Conservation (phyloP, 2,329 filamentous ascomycete species). For the Pseudogymnoascus sp. region DNA sequence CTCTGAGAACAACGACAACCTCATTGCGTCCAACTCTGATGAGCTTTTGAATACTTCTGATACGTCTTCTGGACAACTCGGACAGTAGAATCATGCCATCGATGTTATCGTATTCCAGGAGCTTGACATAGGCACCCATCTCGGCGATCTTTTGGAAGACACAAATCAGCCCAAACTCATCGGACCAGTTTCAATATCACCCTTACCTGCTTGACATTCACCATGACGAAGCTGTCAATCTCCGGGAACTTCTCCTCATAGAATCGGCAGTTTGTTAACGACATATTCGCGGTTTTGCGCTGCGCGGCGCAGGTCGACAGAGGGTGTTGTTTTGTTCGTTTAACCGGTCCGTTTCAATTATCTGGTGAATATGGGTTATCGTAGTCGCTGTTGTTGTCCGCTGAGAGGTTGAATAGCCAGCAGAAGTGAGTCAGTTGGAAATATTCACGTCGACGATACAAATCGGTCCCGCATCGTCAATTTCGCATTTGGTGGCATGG, state of each 20-base stretch:
- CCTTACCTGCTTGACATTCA: conserved; percentile 93
- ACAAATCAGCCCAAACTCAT: background rate
- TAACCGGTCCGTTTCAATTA: background rate
- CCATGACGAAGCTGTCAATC: conserved; percentile 99
- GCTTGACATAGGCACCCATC: conserved; percentile 99
- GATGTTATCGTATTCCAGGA: conserved; percentile 99
- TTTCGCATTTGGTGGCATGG: conserved; percentile 10
- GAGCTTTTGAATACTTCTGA: conserved; percentile 96
- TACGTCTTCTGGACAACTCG: conserved; percentile 95
- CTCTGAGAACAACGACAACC: conserved; percentile 94
- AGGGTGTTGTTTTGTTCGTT: conserved; percentile 8
- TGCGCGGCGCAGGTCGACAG: conserved; percentile 7
- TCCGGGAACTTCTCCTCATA: conserved; percentile 97
- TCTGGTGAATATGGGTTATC: background rate
- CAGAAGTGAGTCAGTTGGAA: conserved; percentile 8
- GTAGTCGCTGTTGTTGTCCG: background rate
- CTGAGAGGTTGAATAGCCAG: conserved; percentile 6
- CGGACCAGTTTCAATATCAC: conserved; percentile 10
- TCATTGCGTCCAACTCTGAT: conserved; percentile 97
- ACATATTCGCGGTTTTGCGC: conserved; percentile 59
- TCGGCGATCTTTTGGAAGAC: conserved; percentile 68
- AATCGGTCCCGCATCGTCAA: conserved; percentile 11
- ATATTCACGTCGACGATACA: conserved; percentile 8
- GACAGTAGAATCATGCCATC: conserved; percentile 99
- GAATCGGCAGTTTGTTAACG: conserved; percentile 92